Evolutionary conservation across 345 rosid genomes (phyloP).

Genomic region (Salix dunnii): DNA sequence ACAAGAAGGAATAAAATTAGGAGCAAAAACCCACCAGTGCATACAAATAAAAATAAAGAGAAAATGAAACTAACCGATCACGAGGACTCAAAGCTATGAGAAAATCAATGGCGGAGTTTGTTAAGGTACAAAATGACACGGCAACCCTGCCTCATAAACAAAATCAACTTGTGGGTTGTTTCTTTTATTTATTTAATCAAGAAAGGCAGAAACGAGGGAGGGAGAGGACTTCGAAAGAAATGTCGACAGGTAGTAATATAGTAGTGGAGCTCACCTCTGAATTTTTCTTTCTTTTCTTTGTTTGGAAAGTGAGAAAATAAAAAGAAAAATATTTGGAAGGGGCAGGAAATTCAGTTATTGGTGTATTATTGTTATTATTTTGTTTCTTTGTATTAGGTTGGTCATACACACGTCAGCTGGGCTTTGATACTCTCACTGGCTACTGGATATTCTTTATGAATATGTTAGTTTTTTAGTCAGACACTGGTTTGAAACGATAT

Average conservation of each 20-base stretch:
- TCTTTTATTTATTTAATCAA: not conserved
- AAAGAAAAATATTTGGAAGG: not conserved
- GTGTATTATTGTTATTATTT: not conserved
- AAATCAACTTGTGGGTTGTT: constrained; percentile 6
- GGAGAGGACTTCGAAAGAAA: not conserved
- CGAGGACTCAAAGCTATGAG: constrained; percentile 10
- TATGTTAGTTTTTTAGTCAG: too few species aligned
- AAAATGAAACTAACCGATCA: constrained; percentile 34
- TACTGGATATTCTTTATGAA: too few species aligned
- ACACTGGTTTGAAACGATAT: too few species aligned
- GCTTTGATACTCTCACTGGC: too few species aligned
- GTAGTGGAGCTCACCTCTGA: not conserved
- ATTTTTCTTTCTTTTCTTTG: not conserved
- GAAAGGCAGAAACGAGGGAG: not conserved
- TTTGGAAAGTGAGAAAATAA: constrained; percentile 10
- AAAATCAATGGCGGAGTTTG: constrained; percentile 27
- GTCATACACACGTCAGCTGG: too few species aligned
- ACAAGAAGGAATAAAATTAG: not conserved
- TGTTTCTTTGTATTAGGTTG: too few species aligned
- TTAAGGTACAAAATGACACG: constrained; percentile 26
- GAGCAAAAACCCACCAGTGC: not conserved
- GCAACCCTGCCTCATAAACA: constrained; percentile 20
- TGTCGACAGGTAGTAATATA: not conserved
- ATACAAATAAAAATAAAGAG: not conserved
- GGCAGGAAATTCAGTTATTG: not conserved